Evolutionary conservation across 306 rosid species (phyloP).

Genomic region (Cercis canadensis): DNA sequence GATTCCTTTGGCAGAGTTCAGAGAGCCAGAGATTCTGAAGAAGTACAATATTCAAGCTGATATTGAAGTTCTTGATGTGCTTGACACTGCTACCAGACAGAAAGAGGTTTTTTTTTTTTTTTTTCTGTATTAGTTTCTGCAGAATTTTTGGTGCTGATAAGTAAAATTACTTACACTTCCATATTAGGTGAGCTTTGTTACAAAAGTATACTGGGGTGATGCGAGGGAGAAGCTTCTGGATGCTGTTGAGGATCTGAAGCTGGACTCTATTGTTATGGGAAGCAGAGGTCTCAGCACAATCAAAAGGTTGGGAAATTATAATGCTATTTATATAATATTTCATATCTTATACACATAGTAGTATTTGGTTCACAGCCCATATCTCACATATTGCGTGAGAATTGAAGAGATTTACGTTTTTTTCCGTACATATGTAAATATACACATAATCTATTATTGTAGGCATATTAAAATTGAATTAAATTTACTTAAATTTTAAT

Average conservation of each 20-base stretch:
- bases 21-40: conserved; percentile 57
- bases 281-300: conserved; percentile 85
- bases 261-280: conserved; percentile 87
- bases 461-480: too few relatives aligned
- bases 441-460: too few relatives aligned
- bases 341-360: too few relatives aligned
- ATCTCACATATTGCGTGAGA: too few relatives aligned
- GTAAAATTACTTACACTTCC: neutral
- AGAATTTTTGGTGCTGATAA: neutral
- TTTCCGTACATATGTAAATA: too few relatives aligned
- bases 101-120: conserved; percentile 57
- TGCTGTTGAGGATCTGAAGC: conserved; percentile 76
- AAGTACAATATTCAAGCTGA: conserved; percentile 60
- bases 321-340: too few relatives aligned
- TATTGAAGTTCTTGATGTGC: conserved; percentile 72
- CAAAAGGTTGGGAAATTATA: too few relatives aligned
- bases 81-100: conserved; percentile 71
- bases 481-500: neutral
- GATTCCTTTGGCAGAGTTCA: conserved; percentile 72
- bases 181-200: conserved; percentile 56
- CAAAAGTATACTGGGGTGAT: conserved; percentile 93
- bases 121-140: too few relatives aligned
- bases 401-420: too few relatives aligned
- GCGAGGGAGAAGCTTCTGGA: conserved; percentile 87
- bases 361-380: too few relatives aligned